Base-by-base conservation (phyloP, 2,329 filamentous ascomycete genomes). In the Alternaria burnsii region DNA sequence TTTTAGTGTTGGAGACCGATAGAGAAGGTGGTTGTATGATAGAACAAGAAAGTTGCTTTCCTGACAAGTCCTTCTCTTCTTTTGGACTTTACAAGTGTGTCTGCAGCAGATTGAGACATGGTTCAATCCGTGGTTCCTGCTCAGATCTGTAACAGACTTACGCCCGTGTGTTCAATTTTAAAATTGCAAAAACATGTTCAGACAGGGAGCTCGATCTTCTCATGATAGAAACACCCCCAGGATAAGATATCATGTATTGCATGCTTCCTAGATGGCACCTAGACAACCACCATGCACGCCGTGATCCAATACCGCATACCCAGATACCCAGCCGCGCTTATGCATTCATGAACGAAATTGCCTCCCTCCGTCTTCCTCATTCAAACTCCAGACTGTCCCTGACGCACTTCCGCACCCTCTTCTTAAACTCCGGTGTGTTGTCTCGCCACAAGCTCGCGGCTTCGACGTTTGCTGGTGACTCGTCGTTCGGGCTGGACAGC, bases 381-480 rank as follows among this genome's bases (percentile, higher is more conserved):
- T 76, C 75, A 59, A 72, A 75, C 56, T 79, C 76, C 58, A 77
- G 55, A 52, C 73, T 78, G 54, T 83, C 81, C 74, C 91, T 86
- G 41, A 97, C 94, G 65, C 93, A 91, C 62, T 92, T 90, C 71
- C 91, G 86, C 38, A 99, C 95, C 79, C 89, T 89, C 76, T 87
- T 86, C 82, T 97, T 94, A 81, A 97, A 99, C 77, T 96, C 92
- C 20, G 82, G 75, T 67, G 93, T 87, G 63, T 89, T 85, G 72
- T 97, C 94, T 63, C 94, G 87, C 94, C 94, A 98, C 91, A 97
- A 92, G 83, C 95, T 93, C 59, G 94, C 94, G 1, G 94, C 94
- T 82, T 98, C 94, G 42, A 98, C 91, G 76, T 98, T 98, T 59
- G 94, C 94, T 0, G 94, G 94, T 67, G 91, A 95, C 85, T 98